Conservation (phyloP, 2,329 filamentous ascomycete species). For the Sclerotinia spermophila region DNA sequence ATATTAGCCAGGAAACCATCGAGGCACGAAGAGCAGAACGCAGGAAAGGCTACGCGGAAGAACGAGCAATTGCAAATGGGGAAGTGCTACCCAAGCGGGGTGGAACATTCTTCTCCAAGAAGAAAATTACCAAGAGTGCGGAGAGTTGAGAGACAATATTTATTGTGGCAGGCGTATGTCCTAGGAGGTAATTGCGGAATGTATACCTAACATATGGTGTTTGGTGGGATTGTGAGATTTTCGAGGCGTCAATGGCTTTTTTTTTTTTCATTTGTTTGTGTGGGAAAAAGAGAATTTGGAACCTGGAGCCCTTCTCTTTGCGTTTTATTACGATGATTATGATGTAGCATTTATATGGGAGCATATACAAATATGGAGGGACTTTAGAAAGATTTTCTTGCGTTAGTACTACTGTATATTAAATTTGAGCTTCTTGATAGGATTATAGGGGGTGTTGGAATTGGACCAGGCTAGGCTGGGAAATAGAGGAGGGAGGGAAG, state of each 20-base stretch:
- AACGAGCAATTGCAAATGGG: constrained; percentile 31
- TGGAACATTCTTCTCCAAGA: constrained; percentile 18
- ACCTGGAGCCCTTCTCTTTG: constrained; percentile 7
- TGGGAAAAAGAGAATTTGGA: constrained; percentile 16
- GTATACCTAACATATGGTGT: constrained; percentile 13
- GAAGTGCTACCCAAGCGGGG: constrained; percentile 10
- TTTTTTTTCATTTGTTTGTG: constrained; percentile 2
- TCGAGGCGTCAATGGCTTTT: not conserved
- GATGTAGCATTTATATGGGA: constrained; percentile 16
- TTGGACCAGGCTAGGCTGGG: not conserved
- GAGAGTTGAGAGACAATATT: not conserved
- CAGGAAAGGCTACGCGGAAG: constrained; percentile 44
- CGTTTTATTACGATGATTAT: constrained; percentile 18
- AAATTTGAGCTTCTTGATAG: constrained; percentile 11
- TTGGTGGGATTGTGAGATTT: constrained; percentile 5
- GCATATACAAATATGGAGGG: constrained; percentile 16
- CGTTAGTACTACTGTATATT: constrained; percentile 14
- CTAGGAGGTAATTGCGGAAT: constrained; percentile 7
- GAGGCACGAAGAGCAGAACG: constrained; percentile 71
- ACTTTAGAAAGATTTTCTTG: constrained; percentile 17
- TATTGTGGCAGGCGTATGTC: not conserved
- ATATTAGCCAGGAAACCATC: constrained; percentile 76
- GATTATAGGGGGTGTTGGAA: not conserved
- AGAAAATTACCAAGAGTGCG: constrained; percentile 1
- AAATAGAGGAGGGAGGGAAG: not conserved